Evolutionary conservation across 495 filamentous ascomycete species (phyloP), one percentile per base, ranked within the genome.

Genomic region (Annulohypoxylon bovei): DNA sequence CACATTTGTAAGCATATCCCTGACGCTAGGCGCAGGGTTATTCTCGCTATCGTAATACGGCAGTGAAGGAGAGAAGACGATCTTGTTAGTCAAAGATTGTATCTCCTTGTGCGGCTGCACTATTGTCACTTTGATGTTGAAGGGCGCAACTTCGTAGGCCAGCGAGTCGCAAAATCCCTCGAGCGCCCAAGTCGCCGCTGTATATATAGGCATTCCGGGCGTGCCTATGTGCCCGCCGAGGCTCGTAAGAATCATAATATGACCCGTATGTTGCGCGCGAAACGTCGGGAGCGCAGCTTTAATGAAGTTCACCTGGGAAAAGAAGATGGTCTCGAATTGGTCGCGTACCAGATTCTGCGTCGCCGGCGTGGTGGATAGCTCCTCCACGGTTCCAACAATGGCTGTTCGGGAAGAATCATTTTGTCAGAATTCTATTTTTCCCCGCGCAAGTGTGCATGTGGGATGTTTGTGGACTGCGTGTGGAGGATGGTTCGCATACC

Each of bases 111-210:
- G 86, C 62, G 94, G 93, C 81, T 99, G 95, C 44, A 99, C 88
- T 72, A 99, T 94, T 37, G 93, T 97, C 72, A 98, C 87, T 78
- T 95, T 97, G 83, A 98, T 88, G 79, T 97, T 97, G 85, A 98
- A 98, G 1, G 95, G 95, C 0, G 95, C 95, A 57, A 99, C 91
- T 80, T 99, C 95, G 81, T 97, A 99, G 0, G 94, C 94, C 9
- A 99, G 84, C 50, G 93, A 95, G 87, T 97, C 95, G 80, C 93
- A 97, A 78, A 95, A 97, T n/a, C 95, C 95, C 79, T 99, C 95
- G 5, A 98, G 87, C 6, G 95, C 95, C 93, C 96, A 97, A 40
- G 92, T 93, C 23, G 93, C 89, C 46, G 95, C 94, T 72, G 92
- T 93, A 77, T 95, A 96, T 85, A 95, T 91, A 44, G 92, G 87